Evolutionary conservation across 2,329 filamentous ascomycete genomes (phyloP).

Genomic region (Monosporascus sp.): DNA sequence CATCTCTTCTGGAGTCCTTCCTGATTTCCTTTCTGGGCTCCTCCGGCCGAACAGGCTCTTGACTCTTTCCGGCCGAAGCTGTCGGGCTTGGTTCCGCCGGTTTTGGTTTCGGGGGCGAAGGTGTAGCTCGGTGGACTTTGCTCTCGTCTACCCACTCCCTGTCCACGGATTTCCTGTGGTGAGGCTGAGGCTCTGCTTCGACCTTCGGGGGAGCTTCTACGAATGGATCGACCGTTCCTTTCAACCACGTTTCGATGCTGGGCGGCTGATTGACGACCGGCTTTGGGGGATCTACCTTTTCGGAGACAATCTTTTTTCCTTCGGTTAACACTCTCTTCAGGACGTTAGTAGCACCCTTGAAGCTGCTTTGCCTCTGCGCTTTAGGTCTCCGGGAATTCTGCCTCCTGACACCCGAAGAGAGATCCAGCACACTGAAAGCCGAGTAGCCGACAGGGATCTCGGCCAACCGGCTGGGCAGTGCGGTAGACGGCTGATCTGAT

Average conservation of each 20-base stretch:
- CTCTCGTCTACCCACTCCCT: slow-evolving; percentile 30
- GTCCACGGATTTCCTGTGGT: slow-evolving; percentile 25
- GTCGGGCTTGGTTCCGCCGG: slow-evolving; percentile 9
- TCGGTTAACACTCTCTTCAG: slow-evolving; percentile 60
- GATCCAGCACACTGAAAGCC: slow-evolving; percentile 60
- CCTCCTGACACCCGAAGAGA: slow-evolving; percentile 46
- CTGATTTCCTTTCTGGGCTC: slow-evolving; percentile 8
- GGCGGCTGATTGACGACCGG: slow-evolving; percentile 51
- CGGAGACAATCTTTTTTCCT: slow-evolving; percentile 60
- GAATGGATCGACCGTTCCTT: slow-evolving; percentile 58
- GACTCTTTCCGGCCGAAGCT: slow-evolving; percentile 8
- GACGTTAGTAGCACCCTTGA: slow-evolving; percentile 57
- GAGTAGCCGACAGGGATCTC: slow-evolving; percentile 61
- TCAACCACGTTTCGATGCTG: slow-evolving; percentile 62
- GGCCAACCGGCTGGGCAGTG: slow-evolving; percentile 48
- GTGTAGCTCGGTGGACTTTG: slow-evolving; percentile 19
- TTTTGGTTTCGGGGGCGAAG: slow-evolving; percentile 12
- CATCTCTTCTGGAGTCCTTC: slow-evolving; percentile 13
- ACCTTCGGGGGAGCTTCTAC: slow-evolving; percentile 35
- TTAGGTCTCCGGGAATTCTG: slow-evolving; percentile 38
- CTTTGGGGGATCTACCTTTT: slow-evolving; percentile 49
- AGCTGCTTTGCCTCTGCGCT: slow-evolving; percentile 49
- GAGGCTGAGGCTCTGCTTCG: slow-evolving; percentile 20
- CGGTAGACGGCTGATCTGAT: slow-evolving; percentile 34
- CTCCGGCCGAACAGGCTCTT: slow-evolving; percentile 8